These are phyloP conservation scores for Micromonas pusilla DNA, from an alignment of 139 green algal genomes.

Conservation along the genomic window DNA sequence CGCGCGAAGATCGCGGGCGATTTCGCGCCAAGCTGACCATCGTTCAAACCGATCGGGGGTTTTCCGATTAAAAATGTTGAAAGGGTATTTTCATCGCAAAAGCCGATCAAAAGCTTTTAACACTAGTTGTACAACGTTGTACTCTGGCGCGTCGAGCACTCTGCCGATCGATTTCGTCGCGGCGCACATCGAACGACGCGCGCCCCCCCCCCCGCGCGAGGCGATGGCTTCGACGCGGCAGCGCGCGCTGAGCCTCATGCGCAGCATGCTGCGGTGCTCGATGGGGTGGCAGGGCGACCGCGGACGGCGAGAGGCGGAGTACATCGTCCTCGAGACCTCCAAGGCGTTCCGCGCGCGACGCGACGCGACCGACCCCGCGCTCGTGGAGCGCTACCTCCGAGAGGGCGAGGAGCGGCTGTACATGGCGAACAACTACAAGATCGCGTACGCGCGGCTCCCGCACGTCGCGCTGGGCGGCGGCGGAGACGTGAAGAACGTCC, in stretches of 20 bases:
- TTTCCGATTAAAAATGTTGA: no score
- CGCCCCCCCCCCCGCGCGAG: no score
- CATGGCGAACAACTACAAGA: conserved; percentile 4
- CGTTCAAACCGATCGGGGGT: no score
- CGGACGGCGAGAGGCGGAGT: not conserved
- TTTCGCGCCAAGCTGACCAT: no score
- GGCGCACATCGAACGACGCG: no score
- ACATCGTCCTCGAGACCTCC: not conserved
- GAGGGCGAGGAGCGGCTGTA: not conserved
- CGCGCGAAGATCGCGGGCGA: no score
- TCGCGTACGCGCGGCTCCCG: conserved; percentile 14
- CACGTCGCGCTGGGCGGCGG: not conserved
- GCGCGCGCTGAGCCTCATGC: not conserved
- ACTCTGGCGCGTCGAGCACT: no score
- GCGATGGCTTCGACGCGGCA: not conserved
- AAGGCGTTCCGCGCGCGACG: not conserved
- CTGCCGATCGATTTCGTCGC: no score
- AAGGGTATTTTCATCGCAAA: no score
- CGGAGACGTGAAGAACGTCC: not conserved
- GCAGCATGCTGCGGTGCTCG: not conserved
- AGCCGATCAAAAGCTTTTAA: no score
- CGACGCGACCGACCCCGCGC: not conserved
- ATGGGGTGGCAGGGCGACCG: not conserved
- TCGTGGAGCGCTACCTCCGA: not conserved
- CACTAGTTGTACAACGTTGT: no score